Evolutionary conservation across 306 rosid genomes (phyloP), one percentile per base, ranked within the genome.

Genomic region (Hippophae tibetana): DNA sequence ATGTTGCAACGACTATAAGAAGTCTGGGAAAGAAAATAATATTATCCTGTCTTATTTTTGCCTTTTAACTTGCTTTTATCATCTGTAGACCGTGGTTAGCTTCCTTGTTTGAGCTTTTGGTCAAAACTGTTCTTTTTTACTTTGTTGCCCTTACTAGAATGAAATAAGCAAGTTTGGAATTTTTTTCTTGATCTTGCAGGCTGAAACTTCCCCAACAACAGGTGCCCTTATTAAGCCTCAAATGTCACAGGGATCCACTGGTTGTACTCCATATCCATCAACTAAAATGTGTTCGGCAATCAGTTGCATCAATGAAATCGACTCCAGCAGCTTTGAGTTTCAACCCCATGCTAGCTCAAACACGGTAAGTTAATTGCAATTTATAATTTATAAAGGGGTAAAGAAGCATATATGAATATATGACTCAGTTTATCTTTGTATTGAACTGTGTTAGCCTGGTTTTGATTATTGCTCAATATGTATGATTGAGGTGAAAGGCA

Each of bases 161-260:
- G 10, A 50, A 52, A 54, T 43, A 61, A 31, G 38, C 38, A 31
- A 56, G 23, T 43, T 63, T 64, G 69, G 56, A 44, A 47, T 62
- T 11, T 55, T 58, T 64, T 52, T 61, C 58, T 58, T 53, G 49
- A 63, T 49, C 59, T 67, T 83, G 81, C 86, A 92, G 99, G 95
- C 84, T 59, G 96, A 88, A 66, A 88, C 97, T 69, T 92, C 99
- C 14, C 99, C 99, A 5, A 92, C 99, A 66, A 92, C 99, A 11
- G 99, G 99, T 47, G 78, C 99, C 64, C 57, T 92, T 63, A 51
- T 72, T 43, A 84, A 82, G 78, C 76, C 85, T 75, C 89, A 74
- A 68, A 70, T 79, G 79, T 43, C 75, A 50, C 80, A 65, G 53
- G 71, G 87, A 62, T 69, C 76, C 60, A 61, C 63, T 55, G 52